These are phyloP conservation scores for Exophiala dermatitidis DNA, from an alignment of 2,329 filamentous ascomycete species.

Conservation along the genomic window DNA sequence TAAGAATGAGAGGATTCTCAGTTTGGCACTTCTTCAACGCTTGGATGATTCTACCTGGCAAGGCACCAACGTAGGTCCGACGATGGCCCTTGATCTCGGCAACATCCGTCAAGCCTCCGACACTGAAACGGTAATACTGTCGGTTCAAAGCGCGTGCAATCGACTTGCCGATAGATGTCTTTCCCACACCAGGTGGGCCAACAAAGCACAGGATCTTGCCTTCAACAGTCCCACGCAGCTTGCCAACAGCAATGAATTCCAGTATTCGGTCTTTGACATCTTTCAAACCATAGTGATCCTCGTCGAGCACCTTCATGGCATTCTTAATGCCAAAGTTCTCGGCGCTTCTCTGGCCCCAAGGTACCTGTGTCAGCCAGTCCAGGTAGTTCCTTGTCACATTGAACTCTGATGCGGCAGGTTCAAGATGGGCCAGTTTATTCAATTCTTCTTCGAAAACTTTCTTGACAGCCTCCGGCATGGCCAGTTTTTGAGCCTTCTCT, in stretches of 20 bases:
- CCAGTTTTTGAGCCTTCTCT: constrained; percentile 84
- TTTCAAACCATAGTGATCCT: constrained; percentile 93
- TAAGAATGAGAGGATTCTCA: constrained; percentile 91
- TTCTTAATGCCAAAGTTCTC: constrained; percentile 96
- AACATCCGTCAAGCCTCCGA: constrained; percentile 92
- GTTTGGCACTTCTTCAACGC: constrained; percentile 98
- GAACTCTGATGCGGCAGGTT: constrained; percentile 93
- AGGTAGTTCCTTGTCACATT: constrained; percentile 98
- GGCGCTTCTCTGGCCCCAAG: constrained; percentile 89
- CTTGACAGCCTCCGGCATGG: constrained; percentile 93
- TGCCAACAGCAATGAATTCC: constrained; percentile 96
- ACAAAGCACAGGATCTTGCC: constrained; percentile 98
- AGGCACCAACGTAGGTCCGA: constrained; percentile 88
- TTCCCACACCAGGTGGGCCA: constrained; percentile 92
- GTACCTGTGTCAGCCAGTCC: constrained; percentile 97
- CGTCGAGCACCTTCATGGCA: constrained; percentile 81
- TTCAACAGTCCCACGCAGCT: constrained; percentile 91
- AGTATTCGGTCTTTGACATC: constrained; percentile 98
- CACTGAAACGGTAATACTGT: constrained; percentile 97
- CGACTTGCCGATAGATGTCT: constrained; percentile 97
- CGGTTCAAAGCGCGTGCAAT: constrained; percentile 90
- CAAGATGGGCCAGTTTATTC: constrained; percentile 91
- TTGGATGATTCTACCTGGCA: constrained; percentile 95
- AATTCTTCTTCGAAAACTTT: constrained; percentile 98
- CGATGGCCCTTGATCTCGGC: constrained; percentile 98